These are phyloP conservation scores for Pichia exigua DNA, from an alignment of 805 yeast genomes.

Conservation along the genomic window DNA sequence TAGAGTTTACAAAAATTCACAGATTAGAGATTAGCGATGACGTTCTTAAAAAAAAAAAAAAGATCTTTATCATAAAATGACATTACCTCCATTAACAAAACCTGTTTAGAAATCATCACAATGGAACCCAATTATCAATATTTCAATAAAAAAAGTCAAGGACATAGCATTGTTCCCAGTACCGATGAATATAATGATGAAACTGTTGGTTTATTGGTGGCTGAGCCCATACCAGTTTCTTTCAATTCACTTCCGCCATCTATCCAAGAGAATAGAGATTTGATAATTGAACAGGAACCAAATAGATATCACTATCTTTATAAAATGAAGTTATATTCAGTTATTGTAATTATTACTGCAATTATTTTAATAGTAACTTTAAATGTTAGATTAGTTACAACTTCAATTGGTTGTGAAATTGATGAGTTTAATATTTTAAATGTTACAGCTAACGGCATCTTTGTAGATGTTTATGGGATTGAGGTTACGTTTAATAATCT, in stretches of 20 bases:
- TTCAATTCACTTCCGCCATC: not conserved
- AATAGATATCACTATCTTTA: not conserved
- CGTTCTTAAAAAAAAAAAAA: not conserved
- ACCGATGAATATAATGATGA: not conserved
- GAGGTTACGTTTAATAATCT: not conserved
- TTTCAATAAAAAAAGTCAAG: not conserved
- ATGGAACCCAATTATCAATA: not conserved
- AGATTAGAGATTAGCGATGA: too few relatives aligned
- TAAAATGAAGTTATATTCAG: not conserved
- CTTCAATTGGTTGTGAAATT: not conserved
- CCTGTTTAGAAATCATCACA: too few relatives aligned
- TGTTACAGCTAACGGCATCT: not conserved
- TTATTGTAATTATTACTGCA: not conserved
- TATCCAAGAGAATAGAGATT: not conserved
- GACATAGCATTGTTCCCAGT: not conserved
- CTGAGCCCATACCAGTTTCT: constrained; percentile 2
- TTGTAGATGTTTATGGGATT: not conserved
- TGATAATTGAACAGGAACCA: not conserved
- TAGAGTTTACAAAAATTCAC: too few relatives aligned
- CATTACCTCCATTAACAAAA: too few relatives aligned
- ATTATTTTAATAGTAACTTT: not conserved
- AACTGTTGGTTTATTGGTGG: not conserved
- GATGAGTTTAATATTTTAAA: not conserved
- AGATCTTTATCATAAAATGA: not conserved
- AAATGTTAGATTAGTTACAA: not conserved